Conservation (phyloP, 306 rosid species). For the Cyamopsis tetragonoloba region DNA sequence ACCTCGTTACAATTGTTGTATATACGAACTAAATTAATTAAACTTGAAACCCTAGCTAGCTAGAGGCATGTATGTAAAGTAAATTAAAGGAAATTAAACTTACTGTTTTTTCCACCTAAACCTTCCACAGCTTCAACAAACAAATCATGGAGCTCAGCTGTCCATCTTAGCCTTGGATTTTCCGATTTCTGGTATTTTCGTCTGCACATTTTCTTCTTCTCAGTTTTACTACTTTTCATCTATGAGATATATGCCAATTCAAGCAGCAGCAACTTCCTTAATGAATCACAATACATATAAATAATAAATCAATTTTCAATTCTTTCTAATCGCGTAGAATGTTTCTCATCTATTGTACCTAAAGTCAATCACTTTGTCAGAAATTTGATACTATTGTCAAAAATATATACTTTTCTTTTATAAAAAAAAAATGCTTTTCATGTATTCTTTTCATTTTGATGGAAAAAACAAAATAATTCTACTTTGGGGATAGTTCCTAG, state of each 20-base stretch:
- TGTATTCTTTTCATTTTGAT: too few relatives aligned
- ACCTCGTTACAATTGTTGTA: too few relatives aligned
- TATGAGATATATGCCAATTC: too few relatives aligned
- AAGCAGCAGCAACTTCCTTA: constrained; percentile 3
- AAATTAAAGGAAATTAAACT: not conserved
- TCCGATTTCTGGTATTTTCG: constrained; percentile 38
- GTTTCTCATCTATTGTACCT: constrained; percentile 18
- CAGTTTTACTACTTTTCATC: not conserved
- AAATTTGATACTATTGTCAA: not conserved
- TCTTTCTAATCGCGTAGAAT: too few relatives aligned
- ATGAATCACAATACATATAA: not conserved
- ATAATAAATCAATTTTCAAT: too few relatives aligned
- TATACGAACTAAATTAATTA: too few relatives aligned
- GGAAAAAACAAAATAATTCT: too few relatives aligned
- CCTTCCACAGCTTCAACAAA: constrained; percentile 35
- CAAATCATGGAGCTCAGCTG: constrained; percentile 36
- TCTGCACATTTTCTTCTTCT: constrained; percentile 23
- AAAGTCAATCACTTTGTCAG: constrained; percentile 25
- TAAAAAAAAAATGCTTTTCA: constrained; percentile 27
- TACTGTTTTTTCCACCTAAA: constrained; percentile 33
- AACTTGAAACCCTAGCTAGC: constrained; percentile 8
- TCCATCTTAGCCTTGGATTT: constrained; percentile 39
- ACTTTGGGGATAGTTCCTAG: too few relatives aligned
- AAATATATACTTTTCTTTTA: constrained; percentile 22
- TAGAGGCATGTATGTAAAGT: not conserved